These are phyloP conservation scores for Hysterangium stoloniferum DNA, from an alignment of 768 basidiomycete genomes.

Conservation along the genomic window DNA sequence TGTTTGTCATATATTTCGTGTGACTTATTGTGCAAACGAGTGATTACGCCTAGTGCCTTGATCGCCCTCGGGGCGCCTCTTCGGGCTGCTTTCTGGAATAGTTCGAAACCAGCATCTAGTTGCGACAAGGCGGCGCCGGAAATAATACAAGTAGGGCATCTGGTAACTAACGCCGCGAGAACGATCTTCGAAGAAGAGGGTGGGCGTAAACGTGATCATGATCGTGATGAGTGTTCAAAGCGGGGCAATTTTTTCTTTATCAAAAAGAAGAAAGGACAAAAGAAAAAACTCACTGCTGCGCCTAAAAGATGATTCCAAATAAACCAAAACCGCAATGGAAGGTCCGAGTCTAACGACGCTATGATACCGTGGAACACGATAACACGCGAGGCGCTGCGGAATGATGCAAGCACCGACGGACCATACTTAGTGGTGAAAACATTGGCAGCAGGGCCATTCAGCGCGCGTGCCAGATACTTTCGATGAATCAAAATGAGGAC, in stretches of 20 bases:
- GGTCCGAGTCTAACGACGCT: neutral
- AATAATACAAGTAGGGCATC: neutral
- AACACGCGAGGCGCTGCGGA: conserved; percentile 63
- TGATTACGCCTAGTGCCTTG: neutral
- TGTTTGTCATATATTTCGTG: neutral
- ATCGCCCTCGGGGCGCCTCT: neutral
- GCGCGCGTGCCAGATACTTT: neutral
- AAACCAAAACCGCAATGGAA: neutral
- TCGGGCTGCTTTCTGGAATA: neutral
- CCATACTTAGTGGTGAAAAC: conserved; percentile 35
- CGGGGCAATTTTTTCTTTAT: too few species aligned
- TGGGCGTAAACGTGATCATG: too few species aligned
- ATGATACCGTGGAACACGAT: conserved; percentile 22
- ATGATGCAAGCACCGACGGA: conserved; percentile 63
- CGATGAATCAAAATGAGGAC: conserved; percentile 1
- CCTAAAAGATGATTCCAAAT: conserved; percentile 1
- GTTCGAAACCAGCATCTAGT: neutral
- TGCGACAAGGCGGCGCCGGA: neutral
- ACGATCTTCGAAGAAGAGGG: too few species aligned
- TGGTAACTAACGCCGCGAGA: neutral
- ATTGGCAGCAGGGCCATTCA: neutral
- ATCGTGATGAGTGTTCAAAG: neutral
- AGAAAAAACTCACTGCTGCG: neutral
- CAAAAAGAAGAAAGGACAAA: too few species aligned
- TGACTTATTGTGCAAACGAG: neutral